phyloP scores from a whole-genome alignment of 2,329 filamentous ascomycete genomes.

The Aspergillus glaucus region DNA sequence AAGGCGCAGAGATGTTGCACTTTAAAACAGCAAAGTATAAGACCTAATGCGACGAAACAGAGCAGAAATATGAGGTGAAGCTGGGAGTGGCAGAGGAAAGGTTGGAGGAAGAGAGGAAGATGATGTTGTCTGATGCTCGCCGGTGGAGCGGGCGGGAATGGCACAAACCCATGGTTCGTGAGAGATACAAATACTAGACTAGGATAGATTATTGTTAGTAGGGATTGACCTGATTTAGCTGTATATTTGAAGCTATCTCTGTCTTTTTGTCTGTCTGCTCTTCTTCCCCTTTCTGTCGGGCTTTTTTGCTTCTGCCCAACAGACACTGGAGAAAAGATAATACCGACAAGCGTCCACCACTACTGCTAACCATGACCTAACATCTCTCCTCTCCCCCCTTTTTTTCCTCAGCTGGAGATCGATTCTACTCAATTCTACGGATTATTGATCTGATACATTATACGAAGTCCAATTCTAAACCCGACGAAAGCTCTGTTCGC shows the following conservation, averaged over 20 bases:
- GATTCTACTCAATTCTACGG: background rate
- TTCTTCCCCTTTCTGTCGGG: too few relatives aligned
- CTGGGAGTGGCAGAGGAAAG: background rate
- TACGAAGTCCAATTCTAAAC: too few relatives aligned
- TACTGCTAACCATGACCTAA: background rate
- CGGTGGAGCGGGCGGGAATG: slow-evolving; percentile 1
- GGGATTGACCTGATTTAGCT: too few relatives aligned
- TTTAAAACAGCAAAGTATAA: background rate
- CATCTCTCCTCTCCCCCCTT: background rate
- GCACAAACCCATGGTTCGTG: slow-evolving; percentile 1
- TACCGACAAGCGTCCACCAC: too few relatives aligned
- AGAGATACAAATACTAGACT: too few relatives aligned
- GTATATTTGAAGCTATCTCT: too few relatives aligned
- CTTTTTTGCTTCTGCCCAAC: too few relatives aligned
- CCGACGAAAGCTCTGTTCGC: too few relatives aligned
- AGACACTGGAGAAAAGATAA: too few relatives aligned
- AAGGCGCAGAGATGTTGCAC: background rate
- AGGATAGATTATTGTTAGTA: too few relatives aligned
- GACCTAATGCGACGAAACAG: background rate
- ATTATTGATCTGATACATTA: background rate
- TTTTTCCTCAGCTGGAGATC: background rate
- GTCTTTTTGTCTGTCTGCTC: too few relatives aligned
- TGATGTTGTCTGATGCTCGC: background rate
- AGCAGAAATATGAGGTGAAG: background rate
- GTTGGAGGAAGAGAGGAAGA: background rate